Evolutionary conservation across 169 alveolate species (phyloP).

Genomic region (Amoebophrya sp.): DNA sequence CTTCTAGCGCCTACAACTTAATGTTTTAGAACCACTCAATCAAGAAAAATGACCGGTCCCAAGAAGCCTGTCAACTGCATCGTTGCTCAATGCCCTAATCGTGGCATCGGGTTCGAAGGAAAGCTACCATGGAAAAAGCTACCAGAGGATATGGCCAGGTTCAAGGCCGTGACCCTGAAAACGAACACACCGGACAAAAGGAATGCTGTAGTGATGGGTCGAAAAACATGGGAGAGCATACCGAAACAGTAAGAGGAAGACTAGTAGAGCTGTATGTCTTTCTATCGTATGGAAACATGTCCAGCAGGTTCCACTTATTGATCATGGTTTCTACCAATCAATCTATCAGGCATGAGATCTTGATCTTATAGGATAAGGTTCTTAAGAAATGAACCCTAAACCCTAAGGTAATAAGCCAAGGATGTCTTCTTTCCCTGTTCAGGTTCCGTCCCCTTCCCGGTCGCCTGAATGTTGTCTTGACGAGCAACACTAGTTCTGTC

Average conservation of each 20-base stretch:
- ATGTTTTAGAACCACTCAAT: background rate
- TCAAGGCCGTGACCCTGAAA: constrained; percentile 64
- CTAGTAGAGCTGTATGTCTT: too few species aligned
- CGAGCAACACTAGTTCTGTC: background rate
- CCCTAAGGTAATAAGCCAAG: too few species aligned
- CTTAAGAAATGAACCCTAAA: too few species aligned
- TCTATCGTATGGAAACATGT: too few species aligned
- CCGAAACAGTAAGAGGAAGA: constrained; percentile 64
- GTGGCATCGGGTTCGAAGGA: constrained; percentile 67
- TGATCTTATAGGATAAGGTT: too few species aligned
- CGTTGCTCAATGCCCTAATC: constrained; percentile 24
- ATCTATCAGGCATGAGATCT: too few species aligned
- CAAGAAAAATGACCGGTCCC: background rate
- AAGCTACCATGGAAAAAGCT: constrained; percentile 81
- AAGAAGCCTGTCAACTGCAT: background rate
- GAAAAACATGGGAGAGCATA: constrained; percentile 85
- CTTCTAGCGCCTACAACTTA: too few species aligned
- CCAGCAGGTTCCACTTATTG: too few species aligned
- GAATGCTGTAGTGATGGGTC: constrained; percentile 90
- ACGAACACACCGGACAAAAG: background rate
- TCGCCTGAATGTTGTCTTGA: background rate
- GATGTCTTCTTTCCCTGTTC: too few species aligned
- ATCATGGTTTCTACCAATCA: too few species aligned
- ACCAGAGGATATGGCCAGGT: constrained; percentile 68
- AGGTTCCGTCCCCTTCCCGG: constrained; percentile 14